A percentile compares a stretch with the other conserved stretches of the same genome.
phyloP scores from a whole-genome alignment of 179 eudicot species.

The Vitellaria paradoxa region DNA sequence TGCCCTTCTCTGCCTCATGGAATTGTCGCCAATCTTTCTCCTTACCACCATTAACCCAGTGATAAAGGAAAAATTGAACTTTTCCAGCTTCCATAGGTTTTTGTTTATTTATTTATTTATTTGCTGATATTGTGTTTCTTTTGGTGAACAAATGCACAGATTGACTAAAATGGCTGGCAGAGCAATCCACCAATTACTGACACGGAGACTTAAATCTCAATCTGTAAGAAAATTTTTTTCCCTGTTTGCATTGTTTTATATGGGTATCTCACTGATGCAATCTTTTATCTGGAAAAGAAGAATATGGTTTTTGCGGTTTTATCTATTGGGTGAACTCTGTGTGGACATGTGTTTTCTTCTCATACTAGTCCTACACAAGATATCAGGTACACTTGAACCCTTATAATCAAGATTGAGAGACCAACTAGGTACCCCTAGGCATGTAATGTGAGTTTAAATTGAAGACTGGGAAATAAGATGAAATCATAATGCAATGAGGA shows the following conservation, averaged over 20 bases:
- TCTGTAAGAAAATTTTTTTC: slow-evolving; percentile 25
- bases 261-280: not conserved
- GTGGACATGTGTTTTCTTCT: too few relatives aligned
- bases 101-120: not conserved
- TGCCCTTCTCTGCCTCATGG: not conserved
- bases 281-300: not conserved
- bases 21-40: not conserved
- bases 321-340: too few relatives aligned
- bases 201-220: slow-evolving; percentile 29
- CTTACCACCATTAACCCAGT: not conserved
- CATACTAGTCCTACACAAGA: too few relatives aligned
- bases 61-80: not conserved
- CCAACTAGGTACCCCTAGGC: too few relatives aligned
- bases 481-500: too few relatives aligned
- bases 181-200: slow-evolving; percentile 37
- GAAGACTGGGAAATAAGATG: too few relatives aligned
- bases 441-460: too few relatives aligned
- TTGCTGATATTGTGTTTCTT: not conserved
- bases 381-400: too few relatives aligned
- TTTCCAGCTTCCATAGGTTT: not conserved
- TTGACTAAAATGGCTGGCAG: slow-evolving; percentile 35
- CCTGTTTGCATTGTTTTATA: not conserved
- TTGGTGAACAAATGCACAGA: slow-evolving; percentile 13
- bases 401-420: too few relatives aligned
- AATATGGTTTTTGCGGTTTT: too few relatives aligned